phyloP scores from a whole-genome alignment of 805 yeast genomes.

The Metschnikowia gruessii region DNA sequence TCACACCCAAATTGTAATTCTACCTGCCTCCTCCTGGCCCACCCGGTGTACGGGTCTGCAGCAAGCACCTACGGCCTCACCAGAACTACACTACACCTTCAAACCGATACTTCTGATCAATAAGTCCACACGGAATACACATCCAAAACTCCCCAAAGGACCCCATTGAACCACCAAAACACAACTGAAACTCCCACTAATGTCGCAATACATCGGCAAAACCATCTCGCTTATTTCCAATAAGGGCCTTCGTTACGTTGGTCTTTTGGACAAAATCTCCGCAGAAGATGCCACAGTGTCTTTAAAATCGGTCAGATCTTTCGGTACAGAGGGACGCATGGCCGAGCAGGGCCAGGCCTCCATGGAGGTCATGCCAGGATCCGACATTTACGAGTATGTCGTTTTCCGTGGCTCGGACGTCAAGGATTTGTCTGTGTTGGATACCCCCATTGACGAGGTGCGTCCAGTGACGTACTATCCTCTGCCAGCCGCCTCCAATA shows the following conservation, averaged over 20 bases:
- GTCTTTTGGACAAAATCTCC: slow-evolving; percentile 80
- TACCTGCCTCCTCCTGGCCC: no score
- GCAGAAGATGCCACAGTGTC: slow-evolving; percentile 91
- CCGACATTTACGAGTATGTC: slow-evolving; percentile 69
- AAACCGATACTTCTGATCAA: no score
- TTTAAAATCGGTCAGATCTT: slow-evolving; percentile 70
- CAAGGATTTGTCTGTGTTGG: slow-evolving; percentile 82
- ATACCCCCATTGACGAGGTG: slow-evolving; percentile 61
- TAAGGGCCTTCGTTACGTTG: slow-evolving; percentile 84
- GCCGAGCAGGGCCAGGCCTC: slow-evolving; percentile 53
- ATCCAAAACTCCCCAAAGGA: no score
- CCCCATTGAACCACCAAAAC: no score
- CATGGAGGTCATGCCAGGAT: slow-evolving; percentile 68
- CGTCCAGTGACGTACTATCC: slow-evolving; percentile 38
- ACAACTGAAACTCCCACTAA: no score
- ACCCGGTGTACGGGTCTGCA: no score
- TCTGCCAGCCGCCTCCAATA: neutral
- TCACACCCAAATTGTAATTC: no score
- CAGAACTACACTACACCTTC: no score
- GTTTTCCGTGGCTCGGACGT: slow-evolving; percentile 92
- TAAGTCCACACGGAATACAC: no score
- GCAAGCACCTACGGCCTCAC: no score
- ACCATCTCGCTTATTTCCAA: slow-evolving; percentile 77
- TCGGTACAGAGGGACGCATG: slow-evolving; percentile 91
- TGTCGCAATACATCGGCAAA: slow-evolving; percentile 93